Conservation (phyloP, 2,329 filamentous ascomycete species). For the Trichophyton simii region DNA sequence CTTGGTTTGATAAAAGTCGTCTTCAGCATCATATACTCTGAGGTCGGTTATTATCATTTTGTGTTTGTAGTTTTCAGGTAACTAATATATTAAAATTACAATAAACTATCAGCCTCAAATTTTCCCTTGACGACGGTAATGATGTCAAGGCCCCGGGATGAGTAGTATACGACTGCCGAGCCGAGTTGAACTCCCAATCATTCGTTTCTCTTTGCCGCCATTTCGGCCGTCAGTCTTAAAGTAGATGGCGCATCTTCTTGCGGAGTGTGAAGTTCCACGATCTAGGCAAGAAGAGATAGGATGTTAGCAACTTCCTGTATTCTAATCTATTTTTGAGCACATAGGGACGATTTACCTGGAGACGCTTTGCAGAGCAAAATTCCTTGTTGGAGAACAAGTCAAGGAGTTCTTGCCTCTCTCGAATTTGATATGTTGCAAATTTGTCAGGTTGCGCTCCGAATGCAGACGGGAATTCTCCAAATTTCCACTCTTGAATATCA, state of each 20-base stretch:
- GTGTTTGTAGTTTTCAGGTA: neutral
- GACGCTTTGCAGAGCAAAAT: conserved; percentile 43
- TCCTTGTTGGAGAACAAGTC: conserved; percentile 48
- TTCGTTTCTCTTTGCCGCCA: conserved; percentile 52
- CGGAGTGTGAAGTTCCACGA: conserved; percentile 69
- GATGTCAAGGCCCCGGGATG: too few species aligned
- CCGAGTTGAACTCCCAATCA: neutral
- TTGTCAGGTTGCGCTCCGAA: conserved; percentile 50
- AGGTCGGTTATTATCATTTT: neutral
- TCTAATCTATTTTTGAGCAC: neutral
- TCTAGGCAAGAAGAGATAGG: conserved; percentile 38
- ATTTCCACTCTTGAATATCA: conserved; percentile 61
- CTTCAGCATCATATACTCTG: neutral
- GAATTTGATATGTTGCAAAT: conserved; percentile 50
- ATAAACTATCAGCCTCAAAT: too few species aligned
- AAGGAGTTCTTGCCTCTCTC: conserved; percentile 54
- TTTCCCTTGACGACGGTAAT: too few species aligned
- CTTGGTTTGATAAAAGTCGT: neutral
- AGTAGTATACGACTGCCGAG: too few species aligned
- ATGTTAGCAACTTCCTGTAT: conserved; percentile 6
- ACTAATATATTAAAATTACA: too few species aligned
- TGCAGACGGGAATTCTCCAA: conserved; percentile 51
- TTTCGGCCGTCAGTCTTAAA: conserved; percentile 54
- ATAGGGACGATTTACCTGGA: conserved; percentile 22
- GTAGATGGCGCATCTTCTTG: conserved; percentile 61